These are phyloP conservation scores for Arthrobotrys pseudoclavata DNA, from an alignment of 2,329 filamentous ascomycete genomes.

Conservation along the genomic window DNA sequence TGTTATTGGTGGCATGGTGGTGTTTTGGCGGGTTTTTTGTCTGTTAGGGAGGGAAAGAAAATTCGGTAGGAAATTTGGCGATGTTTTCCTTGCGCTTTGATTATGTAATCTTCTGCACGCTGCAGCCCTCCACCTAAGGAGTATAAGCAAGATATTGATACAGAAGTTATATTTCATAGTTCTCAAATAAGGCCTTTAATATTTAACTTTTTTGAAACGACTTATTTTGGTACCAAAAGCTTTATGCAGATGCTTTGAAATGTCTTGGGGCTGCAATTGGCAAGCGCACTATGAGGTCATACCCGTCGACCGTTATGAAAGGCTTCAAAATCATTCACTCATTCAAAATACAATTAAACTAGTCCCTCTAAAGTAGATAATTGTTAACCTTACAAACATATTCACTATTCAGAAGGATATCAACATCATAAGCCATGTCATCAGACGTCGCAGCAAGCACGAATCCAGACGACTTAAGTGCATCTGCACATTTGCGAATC, in stretches of 20 bases:
- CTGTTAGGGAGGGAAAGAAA: slow-evolving; percentile 7
- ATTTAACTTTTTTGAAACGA: no score
- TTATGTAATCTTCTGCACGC: background rate
- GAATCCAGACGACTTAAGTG: slow-evolving; percentile 24
- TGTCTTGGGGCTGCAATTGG: slow-evolving; percentile 5
- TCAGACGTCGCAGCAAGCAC: slow-evolving; percentile 8
- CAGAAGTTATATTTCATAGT: no score
- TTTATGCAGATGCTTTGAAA: no score
- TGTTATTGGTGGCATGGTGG: slow-evolving; percentile 59
- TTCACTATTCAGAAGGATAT: background rate
- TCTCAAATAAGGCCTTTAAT: no score
- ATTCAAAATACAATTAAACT: background rate
- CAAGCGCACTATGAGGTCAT: slow-evolving; percentile 52
- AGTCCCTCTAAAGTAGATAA: background rate
- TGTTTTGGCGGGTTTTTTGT: slow-evolving; percentile 10
- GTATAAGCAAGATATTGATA: no score
- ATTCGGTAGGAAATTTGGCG: background rate
- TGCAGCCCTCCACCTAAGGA: no score
- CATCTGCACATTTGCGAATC: slow-evolving; percentile 34
- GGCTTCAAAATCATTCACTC: slow-evolving; percentile 2
- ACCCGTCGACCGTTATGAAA: background rate
- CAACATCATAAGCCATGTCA: background rate
- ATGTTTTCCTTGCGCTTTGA: background rate
- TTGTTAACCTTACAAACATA: background rate
- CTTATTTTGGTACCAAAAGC: no score